Conservation (phyloP, 2,329 filamentous ascomycete genomes). For the Aspergillus awamori region DNA sequence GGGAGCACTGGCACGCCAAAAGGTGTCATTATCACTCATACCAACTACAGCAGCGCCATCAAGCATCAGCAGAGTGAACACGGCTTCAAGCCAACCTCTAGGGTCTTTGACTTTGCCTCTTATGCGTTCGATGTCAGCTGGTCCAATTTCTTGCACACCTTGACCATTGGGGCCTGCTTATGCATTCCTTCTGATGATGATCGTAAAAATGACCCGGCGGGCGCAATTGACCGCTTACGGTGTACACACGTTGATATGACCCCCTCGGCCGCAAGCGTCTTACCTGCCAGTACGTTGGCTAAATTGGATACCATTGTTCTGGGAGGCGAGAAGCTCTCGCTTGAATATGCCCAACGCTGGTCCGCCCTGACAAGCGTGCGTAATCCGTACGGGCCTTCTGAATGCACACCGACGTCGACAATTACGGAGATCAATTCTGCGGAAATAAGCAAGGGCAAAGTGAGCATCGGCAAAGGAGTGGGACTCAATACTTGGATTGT, state of each 20-base stretch:
- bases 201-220: slow-evolving; percentile 48
- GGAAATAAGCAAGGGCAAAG: neutral
- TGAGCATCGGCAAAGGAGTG: slow-evolving; percentile 25
- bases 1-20: slow-evolving; percentile 55
- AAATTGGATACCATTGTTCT: slow-evolving; percentile 30
- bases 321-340: slow-evolving; percentile 27
- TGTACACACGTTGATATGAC: slow-evolving; percentile 60
- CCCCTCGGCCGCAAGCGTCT: slow-evolving; percentile 53
- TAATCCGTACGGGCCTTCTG: slow-evolving; percentile 47
- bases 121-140: slow-evolving; percentile 55
- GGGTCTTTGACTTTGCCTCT: slow-evolving; percentile 45
- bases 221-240: slow-evolving; percentile 51
- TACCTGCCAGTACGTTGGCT: neutral
- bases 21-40: slow-evolving; percentile 63
- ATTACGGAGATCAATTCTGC: neutral
- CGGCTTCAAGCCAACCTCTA: neutral
- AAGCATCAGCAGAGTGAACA: neutral
- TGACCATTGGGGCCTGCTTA: slow-evolving; percentile 57
- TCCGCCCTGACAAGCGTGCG: slow-evolving; percentile 36
- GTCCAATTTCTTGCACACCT: slow-evolving; percentile 53
- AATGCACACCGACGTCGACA: slow-evolving; percentile 29
- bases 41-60: slow-evolving; percentile 15
- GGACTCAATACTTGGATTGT: slow-evolving; percentile 38
- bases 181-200: slow-evolving; percentile 54
- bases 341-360: slow-evolving; percentile 38